Evolutionary conservation across 2,329 filamentous ascomycete genomes (phyloP).

Genomic region (Fusarium nisikadoi): DNA sequence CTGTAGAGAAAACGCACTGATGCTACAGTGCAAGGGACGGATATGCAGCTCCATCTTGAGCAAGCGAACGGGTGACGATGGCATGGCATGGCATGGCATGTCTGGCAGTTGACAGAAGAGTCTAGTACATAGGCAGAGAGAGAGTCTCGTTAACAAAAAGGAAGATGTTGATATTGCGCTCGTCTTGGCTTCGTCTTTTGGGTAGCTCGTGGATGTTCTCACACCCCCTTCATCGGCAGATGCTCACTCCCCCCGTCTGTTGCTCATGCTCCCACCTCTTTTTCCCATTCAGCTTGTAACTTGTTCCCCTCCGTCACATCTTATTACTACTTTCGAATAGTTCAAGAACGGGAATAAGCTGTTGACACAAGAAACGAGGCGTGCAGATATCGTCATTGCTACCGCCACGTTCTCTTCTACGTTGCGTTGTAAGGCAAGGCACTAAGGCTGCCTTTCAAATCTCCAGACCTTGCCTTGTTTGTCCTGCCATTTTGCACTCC

Average conservation of each 20-base stretch:
- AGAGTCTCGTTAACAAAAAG: neutral
- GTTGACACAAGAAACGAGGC: neutral
- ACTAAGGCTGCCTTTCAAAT: neutral
- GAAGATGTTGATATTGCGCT: conserved; percentile 7
- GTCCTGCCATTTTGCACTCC: conserved; percentile 6
- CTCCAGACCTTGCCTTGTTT: conserved; percentile 1
- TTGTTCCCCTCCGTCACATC: neutral
- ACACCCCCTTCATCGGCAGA: conserved; percentile 16
- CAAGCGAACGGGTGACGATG: conserved; percentile 7
- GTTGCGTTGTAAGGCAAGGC: neutral
- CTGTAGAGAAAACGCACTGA: conserved; percentile 18
- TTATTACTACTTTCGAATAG: conserved; percentile 21
- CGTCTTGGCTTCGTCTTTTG: conserved; percentile 5
- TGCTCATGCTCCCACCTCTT: conserved; percentile 19
- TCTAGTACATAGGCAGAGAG: neutral
- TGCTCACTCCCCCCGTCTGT: conserved; percentile 4
- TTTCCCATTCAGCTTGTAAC: conserved; percentile 11
- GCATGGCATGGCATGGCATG: neutral
- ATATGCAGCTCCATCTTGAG: conserved; percentile 34
- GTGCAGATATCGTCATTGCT: conserved; percentile 20
- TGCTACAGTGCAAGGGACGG: conserved; percentile 23
- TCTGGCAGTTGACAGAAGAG: conserved; percentile 4
- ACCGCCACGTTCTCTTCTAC: conserved; percentile 12
- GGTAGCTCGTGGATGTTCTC: neutral
- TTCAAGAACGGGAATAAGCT: neutral